Base-by-base conservation (phyloP, 306 rosid species). In the Vigna angularis region DNA sequence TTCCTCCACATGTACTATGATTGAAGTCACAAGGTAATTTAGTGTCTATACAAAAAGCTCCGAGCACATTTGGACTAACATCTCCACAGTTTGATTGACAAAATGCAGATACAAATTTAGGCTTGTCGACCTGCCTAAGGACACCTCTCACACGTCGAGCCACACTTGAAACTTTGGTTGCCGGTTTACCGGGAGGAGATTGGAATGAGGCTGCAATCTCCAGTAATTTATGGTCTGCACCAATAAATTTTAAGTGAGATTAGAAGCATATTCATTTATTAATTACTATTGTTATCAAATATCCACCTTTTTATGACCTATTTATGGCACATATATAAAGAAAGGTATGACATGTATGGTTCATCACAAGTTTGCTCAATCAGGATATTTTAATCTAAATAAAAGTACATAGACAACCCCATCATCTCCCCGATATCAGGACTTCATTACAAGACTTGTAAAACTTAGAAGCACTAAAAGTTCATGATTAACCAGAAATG, bases 81-180 rank as follows among this genome's bases (percentile, higher is more conserved):
- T 95, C 98, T 67, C 98, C 98, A 49, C 98, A 95, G 85, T 95
- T 95, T 11, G 98, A 82, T 82, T 95, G 98, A 78, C 98, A 95
- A 86, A 95, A 95, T 66, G 98, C 98, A 80, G 98, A 91, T 20
- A 92, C 98, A 83, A 95, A 95, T 75, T 44, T 84, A 79, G 98
- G 96, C 77, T 75, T 86, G 79, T 87, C 87, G 82, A 81, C 90
- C 76, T 87, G 91, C 87, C 82, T 81, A 62, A 89, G 88, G 78
- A 82, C 83, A 86, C 90, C 89, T 80, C 98, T 88, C 74, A 95
- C 97, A 71, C 97, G 97, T 78, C 89, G 88, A 66, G 95, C 93
- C 79, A 87, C 79, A 69, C 93, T 92, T 24, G 79, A 83, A 72
- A 77, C 78, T 86, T 85, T 88, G 74, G 91, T 85, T n/a, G 88